Percentiles rank a stretch among this genome's conserved stretches.
These are phyloP conservation scores for Backusella tuberculispora DNA, from an alignment of 192 early-diverging fungal species.

Conservation along the genomic window DNA sequence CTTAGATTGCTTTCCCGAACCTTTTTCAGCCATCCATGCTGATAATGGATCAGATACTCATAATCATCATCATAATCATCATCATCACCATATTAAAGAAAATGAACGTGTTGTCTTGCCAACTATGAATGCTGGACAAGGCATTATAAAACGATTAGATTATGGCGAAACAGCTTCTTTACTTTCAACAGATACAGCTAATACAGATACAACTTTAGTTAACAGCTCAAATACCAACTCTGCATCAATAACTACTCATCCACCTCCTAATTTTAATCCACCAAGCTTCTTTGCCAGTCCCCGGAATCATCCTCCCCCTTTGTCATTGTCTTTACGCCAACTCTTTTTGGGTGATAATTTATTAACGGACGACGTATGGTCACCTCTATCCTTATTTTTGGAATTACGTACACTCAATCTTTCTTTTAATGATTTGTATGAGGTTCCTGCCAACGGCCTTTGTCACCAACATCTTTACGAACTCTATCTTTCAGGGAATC, in stretches of 20 bases:
- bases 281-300: constrained; percentile 54
- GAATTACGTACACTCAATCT: constrained; percentile 81
- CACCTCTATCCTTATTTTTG: constrained; percentile 70
- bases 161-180: constrained; percentile 17
- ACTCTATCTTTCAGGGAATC: constrained; percentile 84
- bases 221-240: background rate
- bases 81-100: constrained; percentile 38
- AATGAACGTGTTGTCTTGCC: constrained; percentile 49
- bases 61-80: background rate
- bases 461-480: constrained; percentile 74
- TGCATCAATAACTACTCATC: constrained; percentile 33
- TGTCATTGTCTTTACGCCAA: constrained; percentile 57
- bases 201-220: background rate
- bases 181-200: background rate
- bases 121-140: constrained; percentile 45
- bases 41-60: background rate
- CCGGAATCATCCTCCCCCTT: constrained; percentile 55
- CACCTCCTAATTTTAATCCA: constrained; percentile 55
- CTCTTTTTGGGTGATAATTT: constrained; percentile 85
- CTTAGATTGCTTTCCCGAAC: constrained; percentile 80
- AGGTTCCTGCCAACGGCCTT: constrained; percentile 78
- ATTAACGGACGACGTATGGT: constrained; percentile 81
- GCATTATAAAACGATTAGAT: constrained; percentile 35
- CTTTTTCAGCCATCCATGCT: constrained; percentile 40
- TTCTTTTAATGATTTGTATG: constrained; percentile 81